These are phyloP conservation scores for Allomyces macrogynus DNA, from an alignment of 192 early-diverging fungal species.

Conservation along the genomic window DNA sequence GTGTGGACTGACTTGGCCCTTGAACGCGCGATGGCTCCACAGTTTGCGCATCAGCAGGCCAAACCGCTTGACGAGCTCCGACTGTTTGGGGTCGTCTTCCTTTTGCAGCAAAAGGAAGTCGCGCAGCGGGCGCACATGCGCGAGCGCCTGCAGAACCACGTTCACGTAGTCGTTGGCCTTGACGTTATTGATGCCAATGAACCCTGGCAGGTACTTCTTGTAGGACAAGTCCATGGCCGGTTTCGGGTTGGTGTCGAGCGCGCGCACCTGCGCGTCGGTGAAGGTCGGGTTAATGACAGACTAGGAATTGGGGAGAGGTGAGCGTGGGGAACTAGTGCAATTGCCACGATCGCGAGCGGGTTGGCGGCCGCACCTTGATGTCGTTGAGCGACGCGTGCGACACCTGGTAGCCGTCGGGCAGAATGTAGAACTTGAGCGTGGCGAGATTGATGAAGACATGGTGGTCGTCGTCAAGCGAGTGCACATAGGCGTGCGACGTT, in stretches of 20 bases:
- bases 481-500: conserved; percentile 83
- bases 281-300: conserved; percentile 68
- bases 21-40: conserved; percentile 81
- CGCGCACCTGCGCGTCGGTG: conserved; percentile 36
- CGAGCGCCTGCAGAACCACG: conserved; percentile 67
- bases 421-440: conserved; percentile 64
- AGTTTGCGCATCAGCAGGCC: conserved; percentile 66
- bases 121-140: conserved; percentile 64
- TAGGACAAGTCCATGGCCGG: conserved; percentile 64
- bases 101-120: conserved; percentile 55
- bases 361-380: conserved; percentile 40
- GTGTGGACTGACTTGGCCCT: conserved; percentile 87
- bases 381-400: conserved; percentile 67
- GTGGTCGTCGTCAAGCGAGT: conserved; percentile 83
- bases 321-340: not conserved
- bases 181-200: conserved; percentile 83
- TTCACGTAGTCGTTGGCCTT: conserved; percentile 92
- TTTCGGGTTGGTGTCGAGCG: conserved; percentile 37
- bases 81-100: conserved; percentile 23
- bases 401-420: conserved; percentile 89
- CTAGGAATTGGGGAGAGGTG: conserved; percentile 13
- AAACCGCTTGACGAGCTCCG: conserved; percentile 47
- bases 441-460: conserved; percentile 86
- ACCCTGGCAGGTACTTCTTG: conserved; percentile 69
- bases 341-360: not conserved